Evolutionary conservation across 208 protist genomes (phyloP), one percentile per base, ranked within the genome.

Genomic region (Crithidia expoeki): DNA sequence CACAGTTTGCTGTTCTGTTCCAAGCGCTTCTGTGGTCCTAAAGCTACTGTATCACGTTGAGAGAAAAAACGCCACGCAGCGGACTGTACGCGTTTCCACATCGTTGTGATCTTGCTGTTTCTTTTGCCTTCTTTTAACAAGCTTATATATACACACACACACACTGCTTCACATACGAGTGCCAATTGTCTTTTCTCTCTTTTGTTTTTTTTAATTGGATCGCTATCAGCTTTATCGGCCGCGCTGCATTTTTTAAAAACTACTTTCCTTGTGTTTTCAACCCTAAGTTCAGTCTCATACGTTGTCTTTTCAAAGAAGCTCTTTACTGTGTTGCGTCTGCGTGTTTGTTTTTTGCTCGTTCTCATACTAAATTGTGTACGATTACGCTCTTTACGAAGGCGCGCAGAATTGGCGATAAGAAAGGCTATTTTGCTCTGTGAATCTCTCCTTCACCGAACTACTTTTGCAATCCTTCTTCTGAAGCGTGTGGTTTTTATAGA

Each of bases 21-120:
- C n/a, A n/a, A n/a, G n/a, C n/a, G n/a, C n/a, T n/a, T n/a, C n/a
- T n/a, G n/a, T n/a, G n/a, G n/a, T n/a, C n/a, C n/a, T n/a, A n/a
- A n/a, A n/a, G n/a, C n/a, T n/a, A n/a, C n/a, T n/a, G n/a, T n/a
- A n/a, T n/a, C n/a, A n/a, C n/a, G n/a, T n/a, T n/a, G n/a, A n/a
- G n/a, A n/a, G n/a, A n/a, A n/a, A n/a, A n/a, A n/a, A n/a, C n/a
- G n/a, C n/a, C n/a, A n/a, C n/a, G n/a, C n/a, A n/a, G n/a, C n/a
- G n/a, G n/a, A n/a, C n/a, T n/a, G n/a, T n/a, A n/a, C n/a, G n/a
- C n/a, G n/a, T n/a, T n/a, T n/a, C n/a, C n/a, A n/a, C n/a, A n/a
- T n/a, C n/a, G n/a, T n/a, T n/a, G n/a, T n/a, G n/a, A n/a, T 60
- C 44, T 44, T 17, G n/a, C 33, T 46, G 33, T 53, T 49, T 65